phyloP scores from a whole-genome alignment of 2,329 filamentous ascomycete genomes.

The Fusarium pseudograminearum region DNA sequence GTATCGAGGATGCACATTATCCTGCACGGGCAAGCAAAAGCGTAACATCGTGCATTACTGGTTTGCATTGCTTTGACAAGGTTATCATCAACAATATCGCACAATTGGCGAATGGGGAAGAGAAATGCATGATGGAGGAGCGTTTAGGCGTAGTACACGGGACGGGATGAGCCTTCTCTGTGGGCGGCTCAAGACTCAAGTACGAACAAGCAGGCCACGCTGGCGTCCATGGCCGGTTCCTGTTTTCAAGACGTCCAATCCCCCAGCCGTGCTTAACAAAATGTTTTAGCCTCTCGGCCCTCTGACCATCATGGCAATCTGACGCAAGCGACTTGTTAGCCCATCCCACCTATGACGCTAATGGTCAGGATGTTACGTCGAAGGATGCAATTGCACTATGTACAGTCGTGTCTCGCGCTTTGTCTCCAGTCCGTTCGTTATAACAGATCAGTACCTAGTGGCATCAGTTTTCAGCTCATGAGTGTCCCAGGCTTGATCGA shows the following conservation, averaged over 20 bases:
- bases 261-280: constrained; percentile 23
- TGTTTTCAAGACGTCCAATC: constrained; percentile 16
- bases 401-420: constrained; percentile 9
- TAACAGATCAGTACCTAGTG: constrained; percentile 34
- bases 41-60: constrained; percentile 41
- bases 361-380: constrained; percentile 1
- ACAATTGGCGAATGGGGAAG: constrained; percentile 25
- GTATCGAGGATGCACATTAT: constrained; percentile 20
- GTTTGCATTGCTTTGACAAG: constrained; percentile 31
- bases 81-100: constrained; percentile 19
- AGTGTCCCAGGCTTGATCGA: constrained; percentile 30
- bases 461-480: constrained; percentile 38
- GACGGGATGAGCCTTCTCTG: constrained; percentile 54
- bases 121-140: constrained; percentile 20
- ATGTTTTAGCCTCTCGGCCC: constrained; percentile 14
- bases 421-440: constrained; percentile 4
- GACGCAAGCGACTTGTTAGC: constrained; percentile 25
- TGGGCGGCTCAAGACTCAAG: constrained; percentile 38
- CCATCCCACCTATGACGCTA: constrained; percentile 15
- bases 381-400: constrained; percentile 11
- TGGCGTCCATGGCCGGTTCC: constrained; percentile 16
- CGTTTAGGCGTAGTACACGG: constrained; percentile 44
- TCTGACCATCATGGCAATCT: constrained; percentile 24
- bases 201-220: constrained; percentile 28
- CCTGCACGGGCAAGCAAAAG: constrained; percentile 36